These are phyloP conservation scores for Pythium sp. DNA, from an alignment of 352 stramenopile species.

Conservation along the genomic window DNA sequence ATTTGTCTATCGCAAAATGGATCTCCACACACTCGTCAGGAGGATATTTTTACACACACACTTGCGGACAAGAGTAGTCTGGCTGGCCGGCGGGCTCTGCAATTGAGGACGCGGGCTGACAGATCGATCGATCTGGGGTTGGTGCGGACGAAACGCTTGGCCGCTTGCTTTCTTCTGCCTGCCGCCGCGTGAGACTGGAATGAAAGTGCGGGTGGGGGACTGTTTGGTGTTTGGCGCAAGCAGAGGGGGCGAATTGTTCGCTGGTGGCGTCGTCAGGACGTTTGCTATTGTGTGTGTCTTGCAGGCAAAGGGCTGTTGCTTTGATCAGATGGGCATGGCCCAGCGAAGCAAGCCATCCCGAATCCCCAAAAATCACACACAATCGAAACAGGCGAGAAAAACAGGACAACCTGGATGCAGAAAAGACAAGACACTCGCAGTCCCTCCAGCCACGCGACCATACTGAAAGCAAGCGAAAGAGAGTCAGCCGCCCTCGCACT, in stretches of 20 bases:
- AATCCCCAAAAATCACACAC: not conserved
- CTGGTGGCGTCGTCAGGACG: constrained; percentile 8
- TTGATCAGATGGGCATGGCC: constrained; percentile 5
- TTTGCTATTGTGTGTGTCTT: not conserved
- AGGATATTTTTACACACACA: no score
- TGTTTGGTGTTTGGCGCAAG: not conserved
- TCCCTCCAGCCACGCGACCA: not conserved
- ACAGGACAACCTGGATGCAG: constrained; percentile 2
- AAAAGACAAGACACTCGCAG: not conserved
- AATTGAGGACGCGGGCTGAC: not conserved
- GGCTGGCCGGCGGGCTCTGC: no score
- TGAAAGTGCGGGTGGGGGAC: not conserved
- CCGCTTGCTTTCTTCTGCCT: not conserved
- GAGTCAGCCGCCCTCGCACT: not conserved
- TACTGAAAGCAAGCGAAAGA: constrained; percentile 2
- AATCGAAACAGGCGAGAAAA: not conserved
- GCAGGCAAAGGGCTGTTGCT: no score
- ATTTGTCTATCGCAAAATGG: no score
- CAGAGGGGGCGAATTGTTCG: not conserved
- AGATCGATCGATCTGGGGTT: not conserved
- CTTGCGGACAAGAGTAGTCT: no score
- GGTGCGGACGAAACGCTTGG: constrained; percentile 1
- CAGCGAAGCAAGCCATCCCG: not conserved
- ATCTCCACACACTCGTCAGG: no score
- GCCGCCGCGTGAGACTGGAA: not conserved